phyloP scores from a whole-genome alignment of 768 basidiomycete species.

The Suillus cothurnatus region DNA sequence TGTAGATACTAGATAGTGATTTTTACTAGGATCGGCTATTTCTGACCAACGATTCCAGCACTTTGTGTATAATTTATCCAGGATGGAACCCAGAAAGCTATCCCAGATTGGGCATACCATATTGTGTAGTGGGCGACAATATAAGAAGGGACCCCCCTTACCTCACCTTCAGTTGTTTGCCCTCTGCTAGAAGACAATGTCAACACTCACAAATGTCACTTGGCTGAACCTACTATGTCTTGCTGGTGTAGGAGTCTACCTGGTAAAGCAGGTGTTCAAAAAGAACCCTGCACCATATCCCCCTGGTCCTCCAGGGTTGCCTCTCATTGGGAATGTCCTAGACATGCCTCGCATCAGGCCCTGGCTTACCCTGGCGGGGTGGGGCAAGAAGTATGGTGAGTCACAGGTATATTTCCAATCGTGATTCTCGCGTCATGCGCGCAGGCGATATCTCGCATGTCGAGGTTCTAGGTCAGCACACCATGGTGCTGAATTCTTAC shows the following conservation, averaged over 20 bases:
- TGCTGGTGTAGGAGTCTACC: conserved; percentile 28
- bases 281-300: conserved; percentile 35
- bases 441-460: conserved; percentile 64
- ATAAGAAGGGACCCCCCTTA: too few species aligned
- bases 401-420: not conserved
- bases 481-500: conserved; percentile 56
- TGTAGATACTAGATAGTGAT: too few species aligned
- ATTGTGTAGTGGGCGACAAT: too few species aligned
- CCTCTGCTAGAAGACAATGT: not conserved
- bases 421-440: too few species aligned
- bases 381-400: conserved; percentile 48
- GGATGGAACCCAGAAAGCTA: too few species aligned
- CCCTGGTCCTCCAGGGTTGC: conserved; percentile 47
- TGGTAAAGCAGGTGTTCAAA: conserved; percentile 25
- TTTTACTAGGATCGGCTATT: too few species aligned
- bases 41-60: too few species aligned
- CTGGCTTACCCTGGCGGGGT: conserved; percentile 46
- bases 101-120: too few species aligned
- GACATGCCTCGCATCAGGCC: conserved; percentile 50
- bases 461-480: conserved; percentile 59
- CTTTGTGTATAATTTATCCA: too few species aligned
- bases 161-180: too few species aligned
- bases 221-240: conserved; percentile 27
- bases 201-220: conserved; percentile 25
- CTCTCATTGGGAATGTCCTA: conserved; percentile 48